Evolutionary conservation across 768 basidiomycete species (phyloP), one percentile per base, ranked within the genome.

Genomic region (Brasilioporus rufonigricans): DNA sequence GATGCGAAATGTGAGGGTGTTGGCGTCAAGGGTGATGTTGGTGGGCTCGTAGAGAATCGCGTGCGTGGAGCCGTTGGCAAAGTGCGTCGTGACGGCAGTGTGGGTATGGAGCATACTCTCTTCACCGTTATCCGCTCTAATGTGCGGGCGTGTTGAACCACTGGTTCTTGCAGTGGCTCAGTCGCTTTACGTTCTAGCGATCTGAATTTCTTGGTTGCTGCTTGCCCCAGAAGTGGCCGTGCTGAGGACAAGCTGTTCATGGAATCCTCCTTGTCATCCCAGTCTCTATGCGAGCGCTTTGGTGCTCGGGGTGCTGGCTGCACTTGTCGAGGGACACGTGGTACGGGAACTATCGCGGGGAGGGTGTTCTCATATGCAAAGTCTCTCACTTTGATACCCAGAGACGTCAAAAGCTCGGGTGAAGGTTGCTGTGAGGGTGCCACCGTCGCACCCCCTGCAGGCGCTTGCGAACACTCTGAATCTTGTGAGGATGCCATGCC

Each of bases 331-430:
- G 74, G 75, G 13, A 71, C 64, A 19, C 75, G 75, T 18, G 74
- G 77, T 24, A 81, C 78, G 2, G 84, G 75, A 29, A 72, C 73
- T 38, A 89, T 77, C 10, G 84, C 82, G 2, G 86, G 85, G 44
- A 88, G 71, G 26, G 73, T 82, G 70, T 77, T 84, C 68, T 87
- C 85, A 71, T 83, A 86, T 16, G 81, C 85, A 75, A 85, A 89
- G 71, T 89, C 79, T 63, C 77, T 73, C 48, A 80, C 74, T 70
- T 69, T 73, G 69, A 80, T 69, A 40, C 74, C 75, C 24, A 71
- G 53, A 48, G 64, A 60, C 26, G 62, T 55, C 46, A 77, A 58
- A 21, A 53, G 31, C 38, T 65, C 67, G 21, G 62, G 57, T 7
- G 71, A 59, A 41, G 81, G 74, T 72, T 79, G 67, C 74, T 62